Conservation (phyloP, 768 basidiomycete genomes). For the Macrocybe gigantea region DNA sequence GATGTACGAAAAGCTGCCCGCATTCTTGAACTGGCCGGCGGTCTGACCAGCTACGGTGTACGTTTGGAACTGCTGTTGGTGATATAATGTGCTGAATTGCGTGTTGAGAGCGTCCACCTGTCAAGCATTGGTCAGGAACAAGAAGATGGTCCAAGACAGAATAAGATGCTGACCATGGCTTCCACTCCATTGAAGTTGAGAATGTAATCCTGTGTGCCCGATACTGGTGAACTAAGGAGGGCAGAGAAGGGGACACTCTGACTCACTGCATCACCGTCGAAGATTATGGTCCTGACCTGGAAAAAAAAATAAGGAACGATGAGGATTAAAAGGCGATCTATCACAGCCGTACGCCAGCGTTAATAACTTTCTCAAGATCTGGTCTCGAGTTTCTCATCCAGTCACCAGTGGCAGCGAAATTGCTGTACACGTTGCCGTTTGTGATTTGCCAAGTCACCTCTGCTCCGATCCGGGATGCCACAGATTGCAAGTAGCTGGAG, state of each 20-base stretch:
- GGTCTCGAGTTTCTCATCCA: slow-evolving; percentile 52
- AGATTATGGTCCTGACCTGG: slow-evolving; percentile 42
- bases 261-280: slow-evolving; percentile 51
- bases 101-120: slow-evolving; percentile 37
- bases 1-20: slow-evolving; percentile 50
- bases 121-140: too few species aligned
- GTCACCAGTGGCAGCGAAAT: slow-evolving; percentile 50
- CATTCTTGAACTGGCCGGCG: slow-evolving; percentile 53
- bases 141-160: too few species aligned
- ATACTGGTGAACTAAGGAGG: background rate
- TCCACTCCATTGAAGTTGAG: slow-evolving; percentile 52
- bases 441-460: slow-evolving; percentile 36
- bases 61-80: slow-evolving; percentile 35
- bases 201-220: slow-evolving; percentile 39
- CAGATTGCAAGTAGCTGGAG: slow-evolving; percentile 21
- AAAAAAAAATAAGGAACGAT: background rate
- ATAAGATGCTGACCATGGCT: slow-evolving; percentile 29
- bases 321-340: background rate
- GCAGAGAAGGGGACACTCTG: background rate
- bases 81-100: slow-evolving; percentile 34
- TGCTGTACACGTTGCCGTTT: slow-evolving; percentile 36
- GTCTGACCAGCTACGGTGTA: slow-evolving; percentile 45
- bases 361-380: slow-evolving; percentile 49
- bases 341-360: slow-evolving; percentile 39
- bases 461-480: slow-evolving; percentile 35